These are phyloP conservation scores for Prosopis cineraria DNA, from an alignment of 306 rosid genomes.

Conservation along the genomic window DNA sequence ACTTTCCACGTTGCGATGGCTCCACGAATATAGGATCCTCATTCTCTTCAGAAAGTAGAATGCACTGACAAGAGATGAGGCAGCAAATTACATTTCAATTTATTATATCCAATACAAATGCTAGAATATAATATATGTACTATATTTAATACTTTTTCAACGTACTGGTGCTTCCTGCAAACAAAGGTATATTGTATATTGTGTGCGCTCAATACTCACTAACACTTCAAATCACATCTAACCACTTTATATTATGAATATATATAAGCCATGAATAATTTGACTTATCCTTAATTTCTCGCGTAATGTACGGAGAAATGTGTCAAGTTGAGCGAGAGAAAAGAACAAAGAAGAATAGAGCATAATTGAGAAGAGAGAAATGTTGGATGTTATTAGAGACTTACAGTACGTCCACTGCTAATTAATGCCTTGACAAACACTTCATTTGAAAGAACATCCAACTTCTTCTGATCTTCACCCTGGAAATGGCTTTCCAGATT, in stretches of 20 bases:
- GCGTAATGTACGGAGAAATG: background rate
- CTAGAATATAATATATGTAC: background rate
- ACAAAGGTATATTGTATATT: background rate
- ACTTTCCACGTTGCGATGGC: constrained; percentile 54
- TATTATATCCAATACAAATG: background rate
- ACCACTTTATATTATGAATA: background rate
- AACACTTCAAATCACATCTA: too few relatives aligned
- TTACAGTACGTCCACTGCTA: constrained; percentile 94
- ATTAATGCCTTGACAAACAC: constrained; percentile 87
- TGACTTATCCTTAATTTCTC: background rate
- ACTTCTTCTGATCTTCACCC: constrained; percentile 95
- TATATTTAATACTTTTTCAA: background rate
- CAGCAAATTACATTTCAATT: constrained; percentile 20
- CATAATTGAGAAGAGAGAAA: background rate
- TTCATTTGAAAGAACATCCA: constrained; percentile 95
- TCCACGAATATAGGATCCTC: constrained; percentile 78
- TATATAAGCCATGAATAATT: background rate
- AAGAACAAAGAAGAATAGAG: background rate
- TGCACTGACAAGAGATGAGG: constrained; percentile 53
- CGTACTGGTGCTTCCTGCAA: background rate
- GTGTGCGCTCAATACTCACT: background rate
- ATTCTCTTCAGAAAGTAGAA: constrained; percentile 91
- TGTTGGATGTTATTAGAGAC: constrained; percentile 16
- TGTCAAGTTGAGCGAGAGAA: too few relatives aligned
- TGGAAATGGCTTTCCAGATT: constrained; percentile 10